Evolutionary conservation across 257 asterid genomes (phyloP), one percentile per base, ranked within the genome.

Genomic region (Eustoma russellianum): DNA sequence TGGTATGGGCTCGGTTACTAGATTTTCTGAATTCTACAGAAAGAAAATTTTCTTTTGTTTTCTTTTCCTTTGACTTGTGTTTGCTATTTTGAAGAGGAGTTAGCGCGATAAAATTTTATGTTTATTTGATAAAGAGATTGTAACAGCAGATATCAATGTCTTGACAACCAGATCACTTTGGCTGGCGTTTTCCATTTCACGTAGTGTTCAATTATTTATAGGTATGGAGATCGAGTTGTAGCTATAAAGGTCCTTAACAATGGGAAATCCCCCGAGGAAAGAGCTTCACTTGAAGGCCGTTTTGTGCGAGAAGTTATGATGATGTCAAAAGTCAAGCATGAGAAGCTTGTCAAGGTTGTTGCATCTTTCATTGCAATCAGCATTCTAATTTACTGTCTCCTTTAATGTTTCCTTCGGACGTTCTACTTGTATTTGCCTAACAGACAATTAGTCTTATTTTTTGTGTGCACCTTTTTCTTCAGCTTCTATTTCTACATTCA

Each of bases 261-360:
- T 60, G 96, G 98, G 44, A 77, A 70, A 53, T 86, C 89, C 59
- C 68, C 88, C 2, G 81, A 76, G 54, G 94, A 86, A 70, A 82
- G 82, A 68, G 67, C 74, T 59, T 74, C 83, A 66, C 94, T 81
- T 30, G 91, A 86, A 77, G 71, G 81, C 59, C 93, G 95, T 24
- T 90, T 90, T 77, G 77, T 75, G 57, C 82, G 96, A 71, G 98
- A 90, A 77, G 94, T 90, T 52, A 50, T 79, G 34, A 90, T 90
- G 98, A 86, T 90, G 98, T 86, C 86, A 35, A 86, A 68, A 78
- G 98, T 90, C 46, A 80, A 83, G 76, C 98, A 90, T 61, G 88
- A 83, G 35, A 90, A 90, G 65, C 98, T 90, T 64, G 98, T 90
- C 67, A 81, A 83, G 93, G 98, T 90, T 76, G 55, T 62, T 48